These are phyloP conservation scores for Lentinula sp. DNA, from an alignment of 768 basidiomycete species.

Conservation along the genomic window DNA sequence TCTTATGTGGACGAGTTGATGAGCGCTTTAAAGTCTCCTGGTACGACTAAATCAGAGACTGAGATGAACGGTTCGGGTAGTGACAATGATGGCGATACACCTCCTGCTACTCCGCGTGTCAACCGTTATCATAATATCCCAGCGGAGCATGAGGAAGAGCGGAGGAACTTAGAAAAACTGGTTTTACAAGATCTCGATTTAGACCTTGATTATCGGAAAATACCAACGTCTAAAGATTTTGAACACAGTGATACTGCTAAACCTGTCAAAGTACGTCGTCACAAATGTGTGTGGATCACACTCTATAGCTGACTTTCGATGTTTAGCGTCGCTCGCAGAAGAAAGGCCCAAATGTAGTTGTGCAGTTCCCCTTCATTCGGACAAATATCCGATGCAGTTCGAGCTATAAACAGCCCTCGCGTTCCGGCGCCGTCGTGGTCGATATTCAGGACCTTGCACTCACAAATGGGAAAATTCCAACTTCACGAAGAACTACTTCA, in stretches of 20 bases:
- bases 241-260: not conserved
- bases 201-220: constrained; percentile 36
- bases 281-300: not conserved
- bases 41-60: constrained; percentile 5
- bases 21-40: not conserved
- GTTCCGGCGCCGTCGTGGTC: constrained; percentile 66
- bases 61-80: constrained; percentile 11
- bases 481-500: not conserved
- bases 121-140: constrained; percentile 8
- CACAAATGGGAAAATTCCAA: not conserved
- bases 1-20: constrained; percentile 43
- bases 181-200: constrained; percentile 58
- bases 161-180: constrained; percentile 37
- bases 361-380: constrained; percentile 43
- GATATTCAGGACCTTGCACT: constrained; percentile 51
- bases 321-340: not conserved
- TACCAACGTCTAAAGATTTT: constrained; percentile 10
- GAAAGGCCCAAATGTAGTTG: not conserved
- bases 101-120: constrained; percentile 29
- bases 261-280: not conserved
- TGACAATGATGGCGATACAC: constrained; percentile 27
- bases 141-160: constrained; percentile 28
- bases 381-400: constrained; percentile 65
- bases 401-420: constrained; percentile 30
- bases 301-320: not conserved